phyloP scores from a whole-genome alignment of 192 early-diverging fungal species.

The Coemansia sp. region DNA sequence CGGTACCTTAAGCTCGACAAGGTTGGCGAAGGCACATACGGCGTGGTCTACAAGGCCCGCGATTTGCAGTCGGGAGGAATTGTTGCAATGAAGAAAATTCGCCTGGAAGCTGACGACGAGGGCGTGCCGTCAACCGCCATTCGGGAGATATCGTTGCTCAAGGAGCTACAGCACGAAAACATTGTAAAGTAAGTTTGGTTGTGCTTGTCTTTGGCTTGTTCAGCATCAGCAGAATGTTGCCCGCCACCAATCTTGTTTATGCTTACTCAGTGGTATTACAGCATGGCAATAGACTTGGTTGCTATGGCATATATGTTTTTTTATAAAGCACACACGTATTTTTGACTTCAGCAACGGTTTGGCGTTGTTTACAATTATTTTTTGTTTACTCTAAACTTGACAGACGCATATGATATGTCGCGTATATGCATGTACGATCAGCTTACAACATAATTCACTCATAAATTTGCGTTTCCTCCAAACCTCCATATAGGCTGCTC shows the following conservation, averaged over 20 bases:
- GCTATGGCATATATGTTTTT: neutral
- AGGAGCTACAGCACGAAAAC: constrained; percentile 81
- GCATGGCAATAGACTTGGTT: too few species aligned
- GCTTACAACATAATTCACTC: neutral
- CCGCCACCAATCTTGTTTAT: neutral
- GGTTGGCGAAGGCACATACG: constrained; percentile 84
- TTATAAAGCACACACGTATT: neutral
- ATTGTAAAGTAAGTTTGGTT: constrained; percentile 69
- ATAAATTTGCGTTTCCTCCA: neutral
- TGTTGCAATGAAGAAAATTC: constrained; percentile 80
- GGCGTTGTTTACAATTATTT: neutral
- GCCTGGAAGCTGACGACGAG: constrained; percentile 65
- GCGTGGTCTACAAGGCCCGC: constrained; percentile 76
- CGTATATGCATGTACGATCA: neutral
- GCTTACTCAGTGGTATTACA: too few species aligned
- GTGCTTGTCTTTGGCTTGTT: neutral
- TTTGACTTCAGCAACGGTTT: neutral
- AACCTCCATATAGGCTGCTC: constrained; percentile 60
- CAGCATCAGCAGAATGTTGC: neutral
- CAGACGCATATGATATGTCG: neutral
- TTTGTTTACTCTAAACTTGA: neutral
- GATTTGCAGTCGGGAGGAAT: constrained; percentile 55
- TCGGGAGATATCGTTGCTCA: constrained; percentile 83
- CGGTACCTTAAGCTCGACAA: constrained; percentile 74
- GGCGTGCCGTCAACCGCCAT: constrained; percentile 83